These are phyloP conservation scores for Prunus fruticosa DNA, from an alignment of 306 rosid genomes.

Conservation along the genomic window DNA sequence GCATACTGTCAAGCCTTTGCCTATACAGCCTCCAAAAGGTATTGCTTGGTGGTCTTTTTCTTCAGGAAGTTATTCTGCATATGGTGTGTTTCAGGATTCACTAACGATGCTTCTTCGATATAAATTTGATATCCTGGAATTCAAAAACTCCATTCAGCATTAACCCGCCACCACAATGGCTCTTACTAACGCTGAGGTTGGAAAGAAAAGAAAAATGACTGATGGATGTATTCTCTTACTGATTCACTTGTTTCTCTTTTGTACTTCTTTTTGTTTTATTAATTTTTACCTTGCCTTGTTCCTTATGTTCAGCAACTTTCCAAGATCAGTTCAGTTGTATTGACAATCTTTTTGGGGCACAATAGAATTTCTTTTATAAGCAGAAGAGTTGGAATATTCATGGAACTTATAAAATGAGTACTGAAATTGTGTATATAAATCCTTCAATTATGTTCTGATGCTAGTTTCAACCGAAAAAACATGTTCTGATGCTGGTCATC, in stretches of 20 bases:
- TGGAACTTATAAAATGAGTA: neutral
- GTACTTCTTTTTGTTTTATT: neutral
- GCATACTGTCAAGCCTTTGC: constrained; percentile 16
- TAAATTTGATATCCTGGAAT: neutral
- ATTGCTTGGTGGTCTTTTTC: constrained; percentile 13
- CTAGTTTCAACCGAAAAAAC: too few species aligned
- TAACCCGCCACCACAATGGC: neutral
- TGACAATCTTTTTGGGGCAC: neutral
- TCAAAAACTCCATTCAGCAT: neutral
- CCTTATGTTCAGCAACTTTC: neutral
- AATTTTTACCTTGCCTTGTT: neutral
- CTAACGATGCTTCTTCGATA: neutral
- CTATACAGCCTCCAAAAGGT: constrained; percentile 10
- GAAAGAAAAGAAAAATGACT: neutral
- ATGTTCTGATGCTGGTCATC: neutral
- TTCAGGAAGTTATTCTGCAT: constrained; percentile 17
- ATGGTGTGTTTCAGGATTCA: constrained; percentile 23
- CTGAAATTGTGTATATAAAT: neutral
- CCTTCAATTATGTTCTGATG: neutral
- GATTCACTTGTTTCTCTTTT: neutral
- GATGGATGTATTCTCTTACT: neutral
- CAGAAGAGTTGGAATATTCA: neutral
- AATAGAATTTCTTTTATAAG: neutral
- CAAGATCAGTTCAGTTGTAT: neutral
- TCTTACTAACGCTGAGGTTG: neutral